Evolutionary conservation across 768 basidiomycete species (phyloP).

Genomic region (Russula abietina): DNA sequence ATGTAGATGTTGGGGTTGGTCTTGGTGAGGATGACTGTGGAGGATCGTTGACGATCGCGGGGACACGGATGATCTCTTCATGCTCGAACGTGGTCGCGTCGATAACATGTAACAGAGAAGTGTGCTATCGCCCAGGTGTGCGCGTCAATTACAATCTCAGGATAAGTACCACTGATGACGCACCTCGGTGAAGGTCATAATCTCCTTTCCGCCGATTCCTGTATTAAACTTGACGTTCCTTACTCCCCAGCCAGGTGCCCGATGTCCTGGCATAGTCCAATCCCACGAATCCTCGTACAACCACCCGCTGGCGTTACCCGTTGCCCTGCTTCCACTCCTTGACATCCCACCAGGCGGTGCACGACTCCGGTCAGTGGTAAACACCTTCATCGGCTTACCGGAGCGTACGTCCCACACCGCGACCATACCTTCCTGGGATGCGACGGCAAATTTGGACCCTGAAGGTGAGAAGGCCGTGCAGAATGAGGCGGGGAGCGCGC

Average conservation of each 20-base stretch:
- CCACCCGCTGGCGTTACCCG: constrained; percentile 45
- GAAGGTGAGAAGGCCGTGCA: constrained; percentile 72
- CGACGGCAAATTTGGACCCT: constrained; percentile 75
- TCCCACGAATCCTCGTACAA: constrained; percentile 61
- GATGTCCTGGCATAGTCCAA: constrained; percentile 46
- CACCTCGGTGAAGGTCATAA: constrained; percentile 90
- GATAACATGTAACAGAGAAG: constrained; percentile 72
- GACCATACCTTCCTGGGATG: constrained; percentile 74
- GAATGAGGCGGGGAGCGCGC: constrained; percentile 61
- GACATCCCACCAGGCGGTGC: constrained; percentile 23
- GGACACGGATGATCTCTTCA: constrained; percentile 61
- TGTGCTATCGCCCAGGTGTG: constrained; percentile 49
- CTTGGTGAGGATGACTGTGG: constrained; percentile 21
- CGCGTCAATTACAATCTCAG: constrained; percentile 2
- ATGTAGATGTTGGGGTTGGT: constrained; percentile 20
- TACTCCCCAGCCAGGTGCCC: constrained; percentile 77
- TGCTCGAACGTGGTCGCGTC: constrained; percentile 84
- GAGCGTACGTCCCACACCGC: constrained; percentile 82
- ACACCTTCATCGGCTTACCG: constrained; percentile 60
- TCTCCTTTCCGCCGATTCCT: constrained; percentile 53
- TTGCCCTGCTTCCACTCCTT: constrained; percentile 28
- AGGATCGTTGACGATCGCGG: constrained; percentile 32
- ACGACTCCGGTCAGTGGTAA: constrained; percentile 47
- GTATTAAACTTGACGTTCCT: constrained; percentile 82
- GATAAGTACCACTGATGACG: constrained; percentile 19